Evolutionary conservation across 1,284 basidiomycete species (phyloP), one percentile per base, ranked within the genome.

Genomic region (Wolfiporia cocos): DNA sequence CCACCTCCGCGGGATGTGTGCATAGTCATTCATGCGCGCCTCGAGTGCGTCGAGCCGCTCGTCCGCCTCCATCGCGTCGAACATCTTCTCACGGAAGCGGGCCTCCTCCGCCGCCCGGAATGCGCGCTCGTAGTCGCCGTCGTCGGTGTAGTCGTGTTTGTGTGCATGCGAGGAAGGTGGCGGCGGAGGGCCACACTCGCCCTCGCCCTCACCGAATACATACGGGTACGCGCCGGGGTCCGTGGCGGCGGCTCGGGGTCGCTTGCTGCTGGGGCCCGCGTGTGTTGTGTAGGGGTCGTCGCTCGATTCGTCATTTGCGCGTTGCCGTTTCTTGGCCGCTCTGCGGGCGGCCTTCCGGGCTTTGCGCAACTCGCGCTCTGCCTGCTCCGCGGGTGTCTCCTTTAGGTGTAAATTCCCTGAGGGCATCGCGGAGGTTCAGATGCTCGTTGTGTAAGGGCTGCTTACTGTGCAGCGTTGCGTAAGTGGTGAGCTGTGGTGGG

Each of bases 31-130:
- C 44, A 87, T 63, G 17, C 66, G 68, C 3, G 81, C 68, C 55
- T 86, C 74, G 20, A 87, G 52, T 0, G 66, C 66, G 46, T 85
- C 80, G 19, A 86, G 56, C 20, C 78, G 68, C 48, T 81, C 78
- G 50, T 87, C 81, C 28, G 86, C 83, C 34, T 70, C 80, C 50
- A 84, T 65, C 2, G 81, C 85, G 40, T 70, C 73, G 49, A 75
- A 77, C 66, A 89, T 68, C 63, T 79, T 87, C 51, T 84, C 80
- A 23, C 72, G 68, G 57, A 88, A 90, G 19, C 65, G 63, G 41
- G 67, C 61, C 41, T 86, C 81, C 47, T 86, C 83, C 20, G 77
- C 45, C 50, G 79, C 71, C n/a, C n/a, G n/a, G n/a, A n/a, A n/a
- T 1, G 72, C 73, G 22, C 59, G 65, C 3, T 80, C 67, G 12